Evolutionary conservation across 805 yeast species (phyloP), one percentile per base, ranked within the genome.

Genomic region (Spathaspora boniae): DNA sequence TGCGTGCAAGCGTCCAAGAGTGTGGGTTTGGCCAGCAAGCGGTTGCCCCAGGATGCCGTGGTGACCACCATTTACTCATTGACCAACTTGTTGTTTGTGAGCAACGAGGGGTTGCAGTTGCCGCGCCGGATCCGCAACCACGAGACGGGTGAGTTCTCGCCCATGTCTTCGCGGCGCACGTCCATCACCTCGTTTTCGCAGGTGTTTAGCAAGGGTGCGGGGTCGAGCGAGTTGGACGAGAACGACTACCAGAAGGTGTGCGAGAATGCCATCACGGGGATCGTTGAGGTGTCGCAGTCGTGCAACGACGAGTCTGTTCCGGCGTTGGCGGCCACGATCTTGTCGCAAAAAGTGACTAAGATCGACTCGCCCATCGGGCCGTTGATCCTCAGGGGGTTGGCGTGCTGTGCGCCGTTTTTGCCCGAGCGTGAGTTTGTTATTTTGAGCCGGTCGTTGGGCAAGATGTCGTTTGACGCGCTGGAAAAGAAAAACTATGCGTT

Each of bases 51-150:
- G 51, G 96, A 88, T 52, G 77, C 86, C 1, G 80, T 84, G 16
- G 85, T 88, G 6, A 81, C 95, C 6, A 75, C 91, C 1, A 78
- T 93, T 34, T 93, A 93, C 59, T 80, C 94, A 0, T 68, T 91
- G 44, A 78, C 85, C 14, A 93, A 93, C 53, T 56, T 84, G 40
- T 60, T 91, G 21, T 74, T 81, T 34, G 74, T 69, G 35, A 80
- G 72, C 11, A 74, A 60, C 41, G 72, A 62, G 47, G 62, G 53
- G 12, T 47, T 51, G 22, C 60, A 56, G 35, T 41, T 53, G n/a
- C 58, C 46, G 32, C 32, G 39, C 26, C 46, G 55, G 33, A 44
- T 71, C 58, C 34, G 28, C 18, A 26, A 30, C 27, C 22, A 26
- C 19, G 33, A n/a, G 8, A 18, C 32, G 7, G 24, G 27, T 19